phyloP scores from a whole-genome alignment of 352 stramenopile species.

The Phytophthora sp. region DNA sequence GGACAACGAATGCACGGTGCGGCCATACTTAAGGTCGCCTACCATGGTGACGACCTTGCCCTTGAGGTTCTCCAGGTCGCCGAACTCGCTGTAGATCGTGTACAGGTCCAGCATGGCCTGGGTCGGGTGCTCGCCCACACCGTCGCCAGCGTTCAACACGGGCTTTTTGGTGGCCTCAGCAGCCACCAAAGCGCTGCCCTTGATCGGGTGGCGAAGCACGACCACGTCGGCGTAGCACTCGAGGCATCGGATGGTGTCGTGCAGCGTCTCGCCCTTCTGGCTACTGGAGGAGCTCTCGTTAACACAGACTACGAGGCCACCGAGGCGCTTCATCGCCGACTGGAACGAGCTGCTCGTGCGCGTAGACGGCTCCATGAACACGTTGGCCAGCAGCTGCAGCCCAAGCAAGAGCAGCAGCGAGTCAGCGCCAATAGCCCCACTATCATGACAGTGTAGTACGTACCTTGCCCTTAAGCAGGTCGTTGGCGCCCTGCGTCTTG shows the following conservation, averaged over 20 bases:
- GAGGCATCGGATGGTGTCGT: conserved; percentile 97
- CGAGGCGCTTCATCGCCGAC: conserved; percentile 96
- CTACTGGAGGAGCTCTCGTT: conserved; percentile 94
- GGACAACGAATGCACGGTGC: conserved; percentile 98
- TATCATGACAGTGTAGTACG: neutral
- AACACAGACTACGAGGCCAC: conserved; percentile 94
- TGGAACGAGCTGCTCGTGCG: conserved; percentile 98
- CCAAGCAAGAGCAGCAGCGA: conserved; percentile 1
- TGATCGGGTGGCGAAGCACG: conserved; percentile 94
- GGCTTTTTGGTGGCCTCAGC: conserved; percentile 88
- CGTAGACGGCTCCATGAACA: conserved; percentile 99
- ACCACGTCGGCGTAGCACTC: conserved; percentile 97
- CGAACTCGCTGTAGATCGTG: conserved; percentile 94
- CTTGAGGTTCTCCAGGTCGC: conserved; percentile 60
- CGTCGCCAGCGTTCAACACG: conserved; percentile 96
- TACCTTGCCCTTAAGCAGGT: conserved; percentile 88
- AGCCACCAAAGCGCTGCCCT: conserved; percentile 84
- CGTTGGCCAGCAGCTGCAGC: conserved; percentile 91
- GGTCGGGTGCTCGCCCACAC: conserved; percentile 98
- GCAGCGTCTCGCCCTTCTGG: conserved; percentile 98
- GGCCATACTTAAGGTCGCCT: conserved; percentile 98
- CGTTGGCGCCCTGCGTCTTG: conserved; percentile 66
- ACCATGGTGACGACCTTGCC: conserved; percentile 96
- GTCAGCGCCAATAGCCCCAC: neutral
- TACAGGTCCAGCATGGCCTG: conserved; percentile 99